Evolutionary conservation across 2,329 filamentous ascomycete species (phyloP), one percentile per base, ranked within the genome.

Genomic region (Aspergillus fischeri): DNA sequence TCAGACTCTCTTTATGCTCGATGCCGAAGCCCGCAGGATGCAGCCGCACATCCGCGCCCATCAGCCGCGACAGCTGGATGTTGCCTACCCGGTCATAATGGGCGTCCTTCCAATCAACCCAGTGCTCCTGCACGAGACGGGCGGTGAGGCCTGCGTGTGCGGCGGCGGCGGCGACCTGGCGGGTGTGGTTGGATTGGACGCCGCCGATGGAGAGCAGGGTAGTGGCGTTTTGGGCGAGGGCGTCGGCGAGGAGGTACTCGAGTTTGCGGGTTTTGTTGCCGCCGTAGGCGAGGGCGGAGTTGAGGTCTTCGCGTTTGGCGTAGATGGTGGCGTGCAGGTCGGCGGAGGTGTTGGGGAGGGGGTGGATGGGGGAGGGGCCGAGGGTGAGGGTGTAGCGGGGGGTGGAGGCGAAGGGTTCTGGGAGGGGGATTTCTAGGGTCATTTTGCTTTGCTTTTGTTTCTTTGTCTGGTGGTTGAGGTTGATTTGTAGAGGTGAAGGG

Each of bases 271-370:
- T 84, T 73, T 89, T 89, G 76, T 89, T 89, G 53, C 86, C 86
- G 41, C 86, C 86, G 65, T 81, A 88, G 3, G 86, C 86, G 20
- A 88, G 79, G 0, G 82, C 83, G 1, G 85, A 87, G 73, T 87
- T 88, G 67, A 85, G 84, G 73, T 90, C 88, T 63, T 90, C 87
- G 52, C 87, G 82, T 73, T 90, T 90, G 53, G 87, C 87, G 68
- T 85, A 90, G 61, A 90, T 81, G 21, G 80, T 25, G 21, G 47
- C 80, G 51, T 83, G 81, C 4, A 89, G 80, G 25, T 83, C 83
- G 53, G 79, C 70, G 32, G 84, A 85, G 67, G 89, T 88, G 60
- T 86, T 81, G 54, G 85, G 83, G 38, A 91, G 81, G 52, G 79
- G 72, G 68, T 90, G 86, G 66, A 90, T 87, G 10, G 29, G 29